Evolutionary conservation across 805 yeast genomes (phyloP).

Genomic region (Lachancea quebecensis): DNA sequence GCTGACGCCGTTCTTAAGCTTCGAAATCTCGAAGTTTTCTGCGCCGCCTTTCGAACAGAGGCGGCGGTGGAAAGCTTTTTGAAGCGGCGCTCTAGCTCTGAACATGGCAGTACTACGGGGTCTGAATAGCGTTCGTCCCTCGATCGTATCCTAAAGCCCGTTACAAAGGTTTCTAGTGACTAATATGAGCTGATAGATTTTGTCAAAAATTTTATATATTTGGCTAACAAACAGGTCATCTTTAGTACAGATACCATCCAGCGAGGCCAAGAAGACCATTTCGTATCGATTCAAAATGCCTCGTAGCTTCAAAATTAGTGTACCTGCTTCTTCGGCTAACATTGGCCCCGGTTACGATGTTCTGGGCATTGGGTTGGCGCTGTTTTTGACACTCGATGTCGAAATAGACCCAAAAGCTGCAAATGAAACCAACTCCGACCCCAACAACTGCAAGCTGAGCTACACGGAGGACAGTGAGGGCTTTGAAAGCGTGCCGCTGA

Average conservation of each 20-base stretch:
- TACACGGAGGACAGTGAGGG: slow-evolving; percentile 74
- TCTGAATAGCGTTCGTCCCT: too few relatives aligned
- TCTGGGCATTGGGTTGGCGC: slow-evolving; percentile 79
- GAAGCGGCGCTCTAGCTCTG: too few relatives aligned
- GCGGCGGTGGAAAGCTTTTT: too few relatives aligned
- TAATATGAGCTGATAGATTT: too few relatives aligned
- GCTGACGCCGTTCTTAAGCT: slow-evolving; percentile 68
- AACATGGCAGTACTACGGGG: too few relatives aligned
- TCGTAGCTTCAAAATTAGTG: slow-evolving; percentile 54
- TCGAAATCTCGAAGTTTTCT: slow-evolving; percentile 20
- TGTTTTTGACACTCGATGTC: slow-evolving; percentile 67
- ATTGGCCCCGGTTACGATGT: slow-evolving; percentile 99
- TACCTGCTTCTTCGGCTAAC: slow-evolving; percentile 96
- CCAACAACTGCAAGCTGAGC: slow-evolving; percentile 59
- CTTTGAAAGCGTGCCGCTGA: slow-evolving; percentile 69
- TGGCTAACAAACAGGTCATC: too few relatives aligned
- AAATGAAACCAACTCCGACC: slow-evolving; percentile 46
- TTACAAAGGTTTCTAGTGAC: too few relatives aligned
- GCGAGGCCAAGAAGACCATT: too few relatives aligned
- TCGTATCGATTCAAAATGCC: slow-evolving; percentile 26
- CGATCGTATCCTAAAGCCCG: too few relatives aligned
- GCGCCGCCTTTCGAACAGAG: too few relatives aligned
- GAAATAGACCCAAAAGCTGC: slow-evolving; percentile 47
- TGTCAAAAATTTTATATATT: too few relatives aligned
- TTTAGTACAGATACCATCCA: too few relatives aligned